Percentiles rank a stretch among this genome's conserved stretches.
Conservation (phyloP, 2,329 filamentous ascomycete species). For the Pseudogymnoascus sp. region DNA sequence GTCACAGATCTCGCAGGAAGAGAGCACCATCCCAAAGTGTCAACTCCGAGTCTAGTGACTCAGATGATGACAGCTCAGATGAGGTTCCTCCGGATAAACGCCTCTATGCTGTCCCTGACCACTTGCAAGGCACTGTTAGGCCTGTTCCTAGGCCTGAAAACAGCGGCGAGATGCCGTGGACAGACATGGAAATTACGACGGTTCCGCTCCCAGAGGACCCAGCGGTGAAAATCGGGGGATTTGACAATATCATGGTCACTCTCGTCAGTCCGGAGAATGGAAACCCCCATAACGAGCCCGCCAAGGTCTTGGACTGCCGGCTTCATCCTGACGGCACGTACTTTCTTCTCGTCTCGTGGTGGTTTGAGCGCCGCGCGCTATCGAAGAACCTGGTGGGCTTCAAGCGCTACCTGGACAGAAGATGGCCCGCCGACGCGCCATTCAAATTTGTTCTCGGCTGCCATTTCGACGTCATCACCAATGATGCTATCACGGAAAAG, state of each 20-base stretch:
- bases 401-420: conserved; percentile 1
- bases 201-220: background rate
- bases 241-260: conserved; percentile 1
- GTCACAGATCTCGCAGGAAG: background rate
- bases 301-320: conserved; percentile 1
- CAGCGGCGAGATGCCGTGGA: background rate
- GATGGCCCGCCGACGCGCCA: background rate
- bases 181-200: background rate
- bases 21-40: background rate
- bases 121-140: background rate
- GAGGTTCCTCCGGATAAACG: background rate
- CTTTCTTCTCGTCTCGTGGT: conserved; percentile 1
- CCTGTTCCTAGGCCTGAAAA: background rate
- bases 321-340: background rate
- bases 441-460: conserved; percentile 5
- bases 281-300: background rate
- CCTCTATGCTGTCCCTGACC: background rate
- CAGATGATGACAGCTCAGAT: background rate
- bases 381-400: background rate
- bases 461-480: background rate
- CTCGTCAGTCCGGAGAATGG: background rate
- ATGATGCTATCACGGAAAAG: background rate
- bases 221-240: background rate
- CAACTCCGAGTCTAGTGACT: background rate
- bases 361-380: background rate